Base-by-base conservation (phyloP, 495 filamentous ascomycete species). In the Cercophora sp. region DNA sequence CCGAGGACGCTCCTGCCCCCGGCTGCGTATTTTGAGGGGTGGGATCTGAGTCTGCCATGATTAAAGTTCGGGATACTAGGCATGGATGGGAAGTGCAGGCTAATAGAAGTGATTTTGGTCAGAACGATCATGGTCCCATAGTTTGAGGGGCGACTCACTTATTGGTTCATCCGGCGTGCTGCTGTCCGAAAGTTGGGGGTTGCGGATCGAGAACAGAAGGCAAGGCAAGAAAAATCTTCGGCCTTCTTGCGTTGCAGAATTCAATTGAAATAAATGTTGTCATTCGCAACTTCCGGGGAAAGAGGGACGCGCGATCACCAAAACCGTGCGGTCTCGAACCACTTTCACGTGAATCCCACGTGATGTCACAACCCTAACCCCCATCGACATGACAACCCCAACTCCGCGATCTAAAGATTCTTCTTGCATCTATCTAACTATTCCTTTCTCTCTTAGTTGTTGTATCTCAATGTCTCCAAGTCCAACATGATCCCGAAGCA, bases 401-500 rank as follows among this genome's bases (percentile, higher is more conserved):
- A n/a, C n/a, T 3, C n/a, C 9, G 36, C 36, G 36, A 32, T 6
- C 29, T 13, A 6, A 13, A 32, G 29, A 13, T 13, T 32, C 29
- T 32, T 32, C 15, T 8, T 9, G 8, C 18, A 39, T 18, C 62
- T 80, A 90, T 50, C 79, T 78, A 6, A 95, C 71, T 2, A 88
- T 85, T 1, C 91, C 91, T 35, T 85, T 80, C 24, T 73, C 66
- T 59, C 76, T 85, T 55, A 95, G 67, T 10, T 65, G 68, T 29
- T 72, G 67, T 40, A 96, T 88, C 47, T 87, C 77, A 0, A 59
- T 69, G 35, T 79, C 71, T 8, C 70, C 77, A 59, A 90, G 74
- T 0, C 85, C 82, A 16, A 96, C 69, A 22, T 88, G 58, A 1
- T 82, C 79, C 22, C 69, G 56, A 48, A 98, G 70, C 2, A 98